Conservation (phyloP, 768 basidiomycete species). For the Kwoniella sp. region DNA sequence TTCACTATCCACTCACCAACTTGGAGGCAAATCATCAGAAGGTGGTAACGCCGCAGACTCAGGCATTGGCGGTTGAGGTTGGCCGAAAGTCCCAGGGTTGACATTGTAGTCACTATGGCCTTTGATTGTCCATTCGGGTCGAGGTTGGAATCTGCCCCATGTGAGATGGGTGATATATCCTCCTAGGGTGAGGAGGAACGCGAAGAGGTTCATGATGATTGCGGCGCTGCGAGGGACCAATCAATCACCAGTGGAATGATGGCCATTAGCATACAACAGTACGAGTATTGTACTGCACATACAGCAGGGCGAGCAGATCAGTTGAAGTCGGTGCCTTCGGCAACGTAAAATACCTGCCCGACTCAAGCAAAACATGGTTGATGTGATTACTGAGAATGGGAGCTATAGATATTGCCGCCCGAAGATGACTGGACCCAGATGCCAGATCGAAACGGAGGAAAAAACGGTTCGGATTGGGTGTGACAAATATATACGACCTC, state of each 20-base stretch:
- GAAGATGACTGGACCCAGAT: no score
- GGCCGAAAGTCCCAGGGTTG: neutral
- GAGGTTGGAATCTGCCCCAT: conserved; percentile 27
- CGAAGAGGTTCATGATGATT: conserved; percentile 38
- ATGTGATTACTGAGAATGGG: no score
- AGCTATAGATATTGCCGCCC: no score
- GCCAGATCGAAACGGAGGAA: no score
- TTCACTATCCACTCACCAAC: conserved; percentile 19
- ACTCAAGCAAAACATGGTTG: no score
- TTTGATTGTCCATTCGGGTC: conserved; percentile 43
- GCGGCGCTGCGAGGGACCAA: conserved; percentile 17
- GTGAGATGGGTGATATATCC: conserved; percentile 25
- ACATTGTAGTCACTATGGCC: conserved; percentile 6
- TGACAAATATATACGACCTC: no score
- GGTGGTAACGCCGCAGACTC: conserved; percentile 16
- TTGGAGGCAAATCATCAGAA: conserved; percentile 14
- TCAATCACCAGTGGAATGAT: no score
- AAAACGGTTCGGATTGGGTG: no score
- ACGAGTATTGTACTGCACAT: no score
- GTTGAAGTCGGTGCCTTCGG: no score
- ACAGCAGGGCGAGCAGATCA: no score
- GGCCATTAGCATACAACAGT: neutral
- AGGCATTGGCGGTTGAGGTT: conserved; percentile 8
- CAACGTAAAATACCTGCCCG: no score
- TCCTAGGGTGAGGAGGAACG: conserved; percentile 30